Evolutionary conservation across 208 protist species (phyloP), one percentile per base, ranked within the genome.

Genomic region (Endotrypanum monterogeii): DNA sequence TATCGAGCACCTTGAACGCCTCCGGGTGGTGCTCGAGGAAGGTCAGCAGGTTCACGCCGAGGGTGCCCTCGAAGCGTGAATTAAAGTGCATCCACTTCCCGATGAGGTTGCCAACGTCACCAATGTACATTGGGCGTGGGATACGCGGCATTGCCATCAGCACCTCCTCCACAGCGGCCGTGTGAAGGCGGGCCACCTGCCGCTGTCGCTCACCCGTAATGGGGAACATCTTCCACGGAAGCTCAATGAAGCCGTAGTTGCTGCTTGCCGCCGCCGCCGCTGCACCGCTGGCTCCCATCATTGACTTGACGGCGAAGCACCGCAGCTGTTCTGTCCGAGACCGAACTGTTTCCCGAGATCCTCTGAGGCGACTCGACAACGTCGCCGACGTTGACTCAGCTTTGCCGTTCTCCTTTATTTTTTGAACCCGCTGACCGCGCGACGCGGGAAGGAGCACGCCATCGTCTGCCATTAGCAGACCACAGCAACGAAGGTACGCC

Each of bases 61-160:
- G 83, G 32, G 60, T 69, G 67, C 93, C 93, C 44, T 92, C 91
- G 71, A 87, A 97, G 52, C 85, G 83, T 3, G 89, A 69, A 74
- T 97, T 97, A 78, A 97, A 97, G 82, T 67, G 79, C 46, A 75
- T 75, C 91, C 93, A 97, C 81, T 91, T 94, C 35, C 93, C 93
- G 58, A 97, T 90, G 23, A 95, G 74, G 71, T 94, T 95, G 67
- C 93, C 93, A 5, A 97, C 85, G 51, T 95, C 90, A 48, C 93
- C 89, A 28, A 97, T 71, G 76, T 95, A 94, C 90, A 97, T 93
- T 28, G 93, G 93, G 1, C 73, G 72, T 16, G 85, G 89, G 37
- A 82, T 76, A 12, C 82, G 82, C 25, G 93, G 93, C 89, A 97
- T 95, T 32, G 91, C 90, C 89, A 94, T 94, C 14, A 97, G 84